These are phyloP conservation scores for Amborella trichopoda DNA, from an alignment of 164 flowering plant species.

Conservation along the genomic window DNA sequence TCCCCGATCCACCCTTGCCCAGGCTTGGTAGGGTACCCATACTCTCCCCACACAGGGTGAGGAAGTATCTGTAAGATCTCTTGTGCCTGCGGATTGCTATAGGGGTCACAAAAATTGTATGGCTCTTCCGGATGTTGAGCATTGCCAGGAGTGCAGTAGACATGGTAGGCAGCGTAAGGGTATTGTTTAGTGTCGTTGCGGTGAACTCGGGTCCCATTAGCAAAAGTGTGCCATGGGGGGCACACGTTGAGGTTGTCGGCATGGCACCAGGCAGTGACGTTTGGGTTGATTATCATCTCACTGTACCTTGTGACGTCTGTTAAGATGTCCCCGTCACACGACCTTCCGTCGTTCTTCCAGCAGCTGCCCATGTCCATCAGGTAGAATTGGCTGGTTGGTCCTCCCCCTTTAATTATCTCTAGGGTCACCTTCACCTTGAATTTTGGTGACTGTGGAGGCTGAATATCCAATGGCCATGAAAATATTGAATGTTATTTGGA, in stretches of 20 bases:
- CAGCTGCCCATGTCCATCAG: slow-evolving; percentile 37
- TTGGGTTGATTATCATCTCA: slow-evolving; percentile 65
- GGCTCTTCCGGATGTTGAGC: slow-evolving; percentile 39
- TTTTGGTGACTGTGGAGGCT: slow-evolving; percentile 28
- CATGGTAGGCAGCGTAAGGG: slow-evolving; percentile 54
- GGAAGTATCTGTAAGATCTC: slow-evolving; percentile 61
- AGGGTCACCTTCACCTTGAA: slow-evolving; percentile 26
- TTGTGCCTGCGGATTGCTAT: slow-evolving; percentile 70
- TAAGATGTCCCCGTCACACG: slow-evolving; percentile 50
- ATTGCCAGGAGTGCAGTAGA: slow-evolving; percentile 51
- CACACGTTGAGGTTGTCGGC: slow-evolving; percentile 22
- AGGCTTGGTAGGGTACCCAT: slow-evolving; percentile 50
- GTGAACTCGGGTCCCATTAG: slow-evolving; percentile 33
- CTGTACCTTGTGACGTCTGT: slow-evolving; percentile 56
- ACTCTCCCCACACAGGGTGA: slow-evolving; percentile 63
- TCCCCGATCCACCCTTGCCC: slow-evolving; percentile 77
- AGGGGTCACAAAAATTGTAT: slow-evolving; percentile 40
- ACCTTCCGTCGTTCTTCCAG: slow-evolving; percentile 37
- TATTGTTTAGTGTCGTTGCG: slow-evolving; percentile 31
- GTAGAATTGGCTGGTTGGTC: slow-evolving; percentile 28
- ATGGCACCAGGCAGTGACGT: slow-evolving; percentile 31
- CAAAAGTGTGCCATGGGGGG: slow-evolving; percentile 50
- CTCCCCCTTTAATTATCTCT: slow-evolving; percentile 23
- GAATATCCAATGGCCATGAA: too few species aligned
- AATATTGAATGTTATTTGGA: too few species aligned